Conservation (phyloP, 495 filamentous ascomycete species). For the Annulohypoxylon moriforme region DNA sequence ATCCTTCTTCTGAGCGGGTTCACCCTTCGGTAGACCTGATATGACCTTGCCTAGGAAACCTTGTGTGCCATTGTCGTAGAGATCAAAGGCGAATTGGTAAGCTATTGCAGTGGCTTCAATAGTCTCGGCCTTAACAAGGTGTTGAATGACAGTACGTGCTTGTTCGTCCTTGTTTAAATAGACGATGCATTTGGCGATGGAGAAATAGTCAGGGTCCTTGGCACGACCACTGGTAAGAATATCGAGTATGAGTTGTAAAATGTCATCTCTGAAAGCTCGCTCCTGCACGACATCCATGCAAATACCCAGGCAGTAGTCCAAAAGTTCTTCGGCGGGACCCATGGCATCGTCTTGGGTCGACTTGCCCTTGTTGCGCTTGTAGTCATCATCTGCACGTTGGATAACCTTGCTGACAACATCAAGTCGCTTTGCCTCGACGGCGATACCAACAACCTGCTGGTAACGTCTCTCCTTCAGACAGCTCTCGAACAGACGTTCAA, state of each 20-base stretch:
- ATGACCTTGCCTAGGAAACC: slow-evolving; percentile 94
- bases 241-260: slow-evolving; percentile 86
- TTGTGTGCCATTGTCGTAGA: slow-evolving; percentile 98
- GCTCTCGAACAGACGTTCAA: slow-evolving; percentile 89
- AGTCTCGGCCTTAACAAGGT: slow-evolving; percentile 83
- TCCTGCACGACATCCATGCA: slow-evolving; percentile 99
- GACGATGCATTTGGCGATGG: slow-evolving; percentile 97
- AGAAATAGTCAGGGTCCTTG: slow-evolving; percentile 91
- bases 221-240: slow-evolving; percentile 69
- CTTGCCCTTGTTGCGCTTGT: slow-evolving; percentile 72
- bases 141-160: slow-evolving; percentile 86
- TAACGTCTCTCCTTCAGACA: slow-evolving; percentile 90
- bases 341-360: slow-evolving; percentile 55
- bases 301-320: slow-evolving; percentile 96
- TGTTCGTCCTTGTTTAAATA: slow-evolving; percentile 92
- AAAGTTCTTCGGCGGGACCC: slow-evolving; percentile 85
- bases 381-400: slow-evolving; percentile 80
- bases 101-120: slow-evolving; percentile 81
- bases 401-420: slow-evolving; percentile 90
- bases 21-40: slow-evolving; percentile 74
- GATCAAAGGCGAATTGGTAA: slow-evolving; percentile 97
- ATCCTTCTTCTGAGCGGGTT: slow-evolving; percentile 62
- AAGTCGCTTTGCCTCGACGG: slow-evolving; percentile 93
- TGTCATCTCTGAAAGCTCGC: slow-evolving; percentile 80
- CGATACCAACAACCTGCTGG: slow-evolving; percentile 97